Evolutionary conservation across 2,329 filamentous ascomycete genomes (phyloP).

Genomic region (Sporothrix schenckii): DNA sequence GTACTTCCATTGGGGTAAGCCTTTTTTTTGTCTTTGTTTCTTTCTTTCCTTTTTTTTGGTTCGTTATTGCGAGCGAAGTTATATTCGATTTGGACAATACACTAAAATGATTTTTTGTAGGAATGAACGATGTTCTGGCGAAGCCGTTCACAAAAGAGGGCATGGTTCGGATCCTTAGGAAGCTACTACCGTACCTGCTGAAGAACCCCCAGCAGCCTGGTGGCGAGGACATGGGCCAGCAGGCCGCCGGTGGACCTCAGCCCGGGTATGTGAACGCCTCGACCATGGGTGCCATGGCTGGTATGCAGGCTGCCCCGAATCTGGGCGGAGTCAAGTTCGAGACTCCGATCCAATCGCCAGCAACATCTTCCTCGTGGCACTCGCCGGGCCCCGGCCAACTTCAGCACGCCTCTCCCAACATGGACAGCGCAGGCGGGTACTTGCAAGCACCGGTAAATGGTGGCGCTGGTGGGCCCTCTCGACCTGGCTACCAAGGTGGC

Average conservation of each 20-base stretch:
- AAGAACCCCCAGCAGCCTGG: slow-evolving; percentile 58
- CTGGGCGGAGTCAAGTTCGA: slow-evolving; percentile 53
- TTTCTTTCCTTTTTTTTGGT: too few relatives aligned
- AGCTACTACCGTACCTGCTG: slow-evolving; percentile 82
- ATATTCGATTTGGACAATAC: background rate
- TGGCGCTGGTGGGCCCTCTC: slow-evolving; percentile 38
- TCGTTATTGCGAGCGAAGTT: background rate
- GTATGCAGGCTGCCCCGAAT: slow-evolving; percentile 26
- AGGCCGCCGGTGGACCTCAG: slow-evolving; percentile 28
- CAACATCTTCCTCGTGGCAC: slow-evolving; percentile 53
- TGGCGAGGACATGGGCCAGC: slow-evolving; percentile 45
- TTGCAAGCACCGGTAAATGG: slow-evolving; percentile 45
- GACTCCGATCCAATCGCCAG: slow-evolving; percentile 59
- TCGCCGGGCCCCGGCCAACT: slow-evolving; percentile 53
- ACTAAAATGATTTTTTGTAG: slow-evolving; percentile 58
- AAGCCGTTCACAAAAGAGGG: slow-evolving; percentile 94
- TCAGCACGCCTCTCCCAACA: slow-evolving; percentile 53
- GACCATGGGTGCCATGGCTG: slow-evolving; percentile 37
- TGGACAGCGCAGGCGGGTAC: slow-evolving; percentile 53
- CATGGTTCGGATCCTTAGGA: slow-evolving; percentile 82
- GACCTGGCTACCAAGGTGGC: slow-evolving; percentile 22
- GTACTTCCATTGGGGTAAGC: slow-evolving; percentile 93
- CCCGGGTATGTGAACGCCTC: slow-evolving; percentile 36
- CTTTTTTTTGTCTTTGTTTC: background rate
- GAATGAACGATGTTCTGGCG: slow-evolving; percentile 95